Conservation (phyloP, 2,329 filamentous ascomycete genomes). For the Epichloe sylvatica region DNA sequence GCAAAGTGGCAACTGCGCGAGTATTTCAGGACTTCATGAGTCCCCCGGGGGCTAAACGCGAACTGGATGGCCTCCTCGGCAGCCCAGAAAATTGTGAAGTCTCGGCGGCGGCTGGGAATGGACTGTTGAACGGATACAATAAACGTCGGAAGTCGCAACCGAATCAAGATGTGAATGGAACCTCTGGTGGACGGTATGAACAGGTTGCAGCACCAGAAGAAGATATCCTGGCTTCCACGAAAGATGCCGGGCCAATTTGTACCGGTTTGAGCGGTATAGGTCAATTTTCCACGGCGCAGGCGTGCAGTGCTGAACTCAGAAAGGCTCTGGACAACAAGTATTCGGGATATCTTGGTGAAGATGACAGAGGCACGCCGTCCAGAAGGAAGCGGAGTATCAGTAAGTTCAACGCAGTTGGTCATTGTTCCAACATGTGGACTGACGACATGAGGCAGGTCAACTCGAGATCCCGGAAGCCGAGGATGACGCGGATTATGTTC, state of each 20-base stretch:
- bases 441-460: background rate
- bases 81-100: background rate
- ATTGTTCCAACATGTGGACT: background rate
- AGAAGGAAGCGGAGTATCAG: background rate
- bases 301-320: background rate
- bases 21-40: background rate
- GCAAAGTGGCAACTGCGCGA: background rate
- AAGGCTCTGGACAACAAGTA: background rate
- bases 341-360: background rate
- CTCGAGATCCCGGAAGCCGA: background rate
- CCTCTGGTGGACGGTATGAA: background rate
- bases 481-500: slow-evolving; percentile 2
- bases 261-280: too few relatives aligned
- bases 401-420: background rate
- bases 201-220: background rate
- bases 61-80: background rate
- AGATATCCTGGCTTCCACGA: background rate
- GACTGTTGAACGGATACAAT: background rate
- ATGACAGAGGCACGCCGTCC: background rate
- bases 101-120: background rate
- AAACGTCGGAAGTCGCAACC: background rate
- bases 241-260: background rate
- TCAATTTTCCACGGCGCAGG: background rate
- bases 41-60: background rate
- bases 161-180: background rate